Percentiles rank a stretch among this genome's conserved stretches.
phyloP scores from a whole-genome alignment of 2,329 filamentous ascomycete genomes.

The Mycosphaerella sp. region DNA sequence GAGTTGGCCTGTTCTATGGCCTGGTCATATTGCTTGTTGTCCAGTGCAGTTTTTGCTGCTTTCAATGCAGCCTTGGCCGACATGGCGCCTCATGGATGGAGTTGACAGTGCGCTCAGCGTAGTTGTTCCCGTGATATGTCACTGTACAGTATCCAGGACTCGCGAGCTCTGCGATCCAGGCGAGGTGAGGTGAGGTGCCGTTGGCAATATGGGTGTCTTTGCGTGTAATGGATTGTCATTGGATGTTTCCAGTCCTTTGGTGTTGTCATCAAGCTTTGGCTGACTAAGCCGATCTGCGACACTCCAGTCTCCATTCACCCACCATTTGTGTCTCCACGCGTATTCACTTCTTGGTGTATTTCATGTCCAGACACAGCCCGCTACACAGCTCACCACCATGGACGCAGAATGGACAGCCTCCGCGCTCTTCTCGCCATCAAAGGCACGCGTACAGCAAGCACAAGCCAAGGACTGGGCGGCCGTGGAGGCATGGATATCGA shows the following conservation, averaged over 20 bases:
- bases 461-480: slow-evolving; percentile 88
- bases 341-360: no score
- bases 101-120: background rate
- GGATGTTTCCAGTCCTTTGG: no score
- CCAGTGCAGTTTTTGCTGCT: slow-evolving; percentile 70
- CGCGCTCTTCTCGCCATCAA: slow-evolving; percentile 55
- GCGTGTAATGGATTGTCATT: background rate
- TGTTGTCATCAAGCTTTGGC: background rate
- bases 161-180: background rate
- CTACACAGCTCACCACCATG: slow-evolving; percentile 10
- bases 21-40: slow-evolving; percentile 71
- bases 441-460: slow-evolving; percentile 67
- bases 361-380: no score
- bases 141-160: background rate
- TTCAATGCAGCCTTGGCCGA: slow-evolving; percentile 58
- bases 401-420: slow-evolving; percentile 33
- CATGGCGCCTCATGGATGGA: slow-evolving; percentile 29
- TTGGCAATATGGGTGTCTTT: background rate
- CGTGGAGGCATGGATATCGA: slow-evolving; percentile 73
- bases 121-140: background rate
- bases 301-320: no score
- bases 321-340: background rate
- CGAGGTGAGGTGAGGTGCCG: background rate
- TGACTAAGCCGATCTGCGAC: background rate
- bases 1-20: slow-evolving; percentile 63